Conservation (phyloP, 192 early-diverging fungal species). For the Jimgerdemannia flammicorona region DNA sequence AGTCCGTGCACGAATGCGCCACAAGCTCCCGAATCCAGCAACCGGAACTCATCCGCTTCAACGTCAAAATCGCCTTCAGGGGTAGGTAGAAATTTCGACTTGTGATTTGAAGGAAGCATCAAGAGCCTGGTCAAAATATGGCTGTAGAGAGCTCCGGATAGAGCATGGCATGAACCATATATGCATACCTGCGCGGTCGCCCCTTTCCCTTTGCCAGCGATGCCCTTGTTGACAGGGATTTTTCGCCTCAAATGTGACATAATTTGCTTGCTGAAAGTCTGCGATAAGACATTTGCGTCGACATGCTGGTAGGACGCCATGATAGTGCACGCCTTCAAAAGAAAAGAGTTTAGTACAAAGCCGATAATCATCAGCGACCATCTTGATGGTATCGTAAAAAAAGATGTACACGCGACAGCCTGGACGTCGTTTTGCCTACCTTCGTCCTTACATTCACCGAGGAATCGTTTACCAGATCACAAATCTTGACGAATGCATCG, state of each 20-base stretch:
- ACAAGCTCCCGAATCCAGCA: conserved; percentile 79
- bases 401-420: too few relatives aligned
- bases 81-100: conserved; percentile 46
- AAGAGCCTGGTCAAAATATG: not conserved
- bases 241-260: conserved; percentile 61
- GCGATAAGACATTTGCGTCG: conserved; percentile 49
- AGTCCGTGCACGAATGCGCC: conserved; percentile 95
- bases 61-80: conserved; percentile 68
- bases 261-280: conserved; percentile 78
- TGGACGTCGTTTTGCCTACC: conserved; percentile 10
- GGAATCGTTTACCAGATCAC: conserved; percentile 78
- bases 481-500: conserved; percentile 79
- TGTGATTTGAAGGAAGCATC: not conserved
- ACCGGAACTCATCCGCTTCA: conserved; percentile 58
- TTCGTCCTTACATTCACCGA: conserved; percentile 68
- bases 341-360: not conserved
- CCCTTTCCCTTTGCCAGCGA: conserved; percentile 7
- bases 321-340: conserved; percentile 52
- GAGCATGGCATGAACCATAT: conserved; percentile 19
- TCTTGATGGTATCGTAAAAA: too few relatives aligned
- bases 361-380: conserved; percentile 5
- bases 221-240: conserved; percentile 19
- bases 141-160: conserved; percentile 1
- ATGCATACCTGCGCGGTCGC: not conserved
- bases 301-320: conserved; percentile 67